Evolutionary conservation across 768 basidiomycete genomes (phyloP).

Genomic region (Boletus fagicola): DNA sequence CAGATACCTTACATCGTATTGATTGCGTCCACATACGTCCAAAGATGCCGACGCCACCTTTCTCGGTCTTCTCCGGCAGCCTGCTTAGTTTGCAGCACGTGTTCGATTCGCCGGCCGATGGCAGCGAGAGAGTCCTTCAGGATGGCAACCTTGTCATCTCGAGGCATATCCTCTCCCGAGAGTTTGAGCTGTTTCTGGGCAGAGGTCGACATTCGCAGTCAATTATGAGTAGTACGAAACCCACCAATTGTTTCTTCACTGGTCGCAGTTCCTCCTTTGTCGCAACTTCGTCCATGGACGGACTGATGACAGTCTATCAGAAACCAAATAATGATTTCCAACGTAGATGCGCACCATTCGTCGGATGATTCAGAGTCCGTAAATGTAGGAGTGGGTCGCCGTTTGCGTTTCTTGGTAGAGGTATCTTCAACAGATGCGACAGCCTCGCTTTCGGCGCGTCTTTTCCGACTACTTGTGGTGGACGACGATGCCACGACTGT

Average conservation of each 20-base stretch:
- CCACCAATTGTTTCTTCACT: conserved; percentile 91
- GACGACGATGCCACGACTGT: conserved; percentile 68
- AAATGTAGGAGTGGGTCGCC: conserved; percentile 93
- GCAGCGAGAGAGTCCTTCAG: conserved; percentile 93
- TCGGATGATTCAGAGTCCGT: conserved; percentile 93
- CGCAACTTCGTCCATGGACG: conserved; percentile 90
- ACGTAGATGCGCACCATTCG: conserved; percentile 66
- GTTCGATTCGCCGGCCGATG: conserved; percentile 90
- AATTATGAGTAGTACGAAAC: conserved; percentile 25
- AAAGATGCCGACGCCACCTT: conserved; percentile 91
- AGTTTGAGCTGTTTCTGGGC: conserved; percentile 89
- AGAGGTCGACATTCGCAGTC: conserved; percentile 4
- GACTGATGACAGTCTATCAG: conserved; percentile 43
- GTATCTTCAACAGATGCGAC: conserved; percentile 76
- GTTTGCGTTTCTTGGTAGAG: conserved; percentile 72
- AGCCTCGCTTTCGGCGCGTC: conserved; percentile 83
- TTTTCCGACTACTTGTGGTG: conserved; percentile 56
- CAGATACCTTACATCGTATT: conserved; percentile 5
- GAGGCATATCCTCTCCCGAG: conserved; percentile 87
- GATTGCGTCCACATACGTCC: conserved; percentile 69
- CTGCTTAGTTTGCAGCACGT: conserved; percentile 72
- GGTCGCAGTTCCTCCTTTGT: conserved; percentile 96
- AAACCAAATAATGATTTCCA: conserved; percentile 1
- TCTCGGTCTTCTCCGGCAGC: conserved; percentile 78
- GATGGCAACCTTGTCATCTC: conserved; percentile 95